phyloP scores from a whole-genome alignment of 257 asterid genomes.

The Gardenia jasminoides region DNA sequence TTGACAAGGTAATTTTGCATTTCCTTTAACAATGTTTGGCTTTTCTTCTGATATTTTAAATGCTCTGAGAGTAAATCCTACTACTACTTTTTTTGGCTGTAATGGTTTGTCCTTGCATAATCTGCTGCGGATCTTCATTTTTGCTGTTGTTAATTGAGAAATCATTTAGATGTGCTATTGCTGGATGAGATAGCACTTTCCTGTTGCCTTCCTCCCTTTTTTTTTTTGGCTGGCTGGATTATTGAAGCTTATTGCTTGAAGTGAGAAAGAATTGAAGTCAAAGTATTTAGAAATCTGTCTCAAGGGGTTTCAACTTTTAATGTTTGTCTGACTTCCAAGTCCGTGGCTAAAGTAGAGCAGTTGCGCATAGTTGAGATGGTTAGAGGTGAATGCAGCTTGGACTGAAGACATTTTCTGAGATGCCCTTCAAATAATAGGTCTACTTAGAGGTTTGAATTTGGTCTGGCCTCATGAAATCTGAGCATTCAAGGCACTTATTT shows the following conservation, averaged over 20 bases:
- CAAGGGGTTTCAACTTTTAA: neutral
- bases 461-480: neutral
- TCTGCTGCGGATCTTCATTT: neutral
- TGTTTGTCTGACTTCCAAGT: neutral
- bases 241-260: neutral
- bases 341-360: neutral
- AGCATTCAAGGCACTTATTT: neutral
- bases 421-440: neutral
- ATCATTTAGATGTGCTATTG: neutral
- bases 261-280: neutral
- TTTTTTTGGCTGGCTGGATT: neutral
- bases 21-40: neutral
- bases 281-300: neutral
- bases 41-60: neutral
- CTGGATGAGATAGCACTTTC: neutral
- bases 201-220: neutral
- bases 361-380: neutral
- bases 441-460: neutral
- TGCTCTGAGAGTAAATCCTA: neutral
- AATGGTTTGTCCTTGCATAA: neutral
- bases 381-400: neutral
- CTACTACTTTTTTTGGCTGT: neutral
- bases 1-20: slow-evolving; percentile 58
- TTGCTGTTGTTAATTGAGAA: neutral
- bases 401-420: neutral